Conservation (phyloP, 228 moss, liverwort and hornwort genomes). For the Sphagnum magellanicum region DNA sequence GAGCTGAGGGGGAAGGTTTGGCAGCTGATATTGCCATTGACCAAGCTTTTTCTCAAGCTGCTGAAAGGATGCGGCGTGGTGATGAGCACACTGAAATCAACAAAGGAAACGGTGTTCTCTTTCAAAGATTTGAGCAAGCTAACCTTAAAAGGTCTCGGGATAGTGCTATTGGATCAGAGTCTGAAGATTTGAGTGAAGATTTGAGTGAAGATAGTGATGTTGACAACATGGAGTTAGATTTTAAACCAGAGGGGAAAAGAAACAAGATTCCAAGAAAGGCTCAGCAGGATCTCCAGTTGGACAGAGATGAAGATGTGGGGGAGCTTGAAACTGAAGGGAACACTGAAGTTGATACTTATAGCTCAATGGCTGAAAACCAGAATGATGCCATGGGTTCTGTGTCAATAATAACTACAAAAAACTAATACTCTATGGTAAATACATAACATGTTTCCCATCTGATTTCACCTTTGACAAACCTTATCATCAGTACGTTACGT, state of each 20-base stretch:
- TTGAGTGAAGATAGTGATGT: background rate
- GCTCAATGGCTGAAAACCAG: too few species aligned
- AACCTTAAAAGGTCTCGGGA: slow-evolving; percentile 40
- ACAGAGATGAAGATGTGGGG: too few species aligned
- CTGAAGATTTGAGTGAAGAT: background rate
- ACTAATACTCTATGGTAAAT: too few species aligned
- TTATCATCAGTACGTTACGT: too few species aligned
- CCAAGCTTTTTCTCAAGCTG: slow-evolving; percentile 49
- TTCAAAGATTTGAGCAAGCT: slow-evolving; percentile 36
- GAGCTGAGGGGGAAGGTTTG: slow-evolving; percentile 6
- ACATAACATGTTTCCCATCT: too few species aligned
- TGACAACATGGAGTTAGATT: background rate
- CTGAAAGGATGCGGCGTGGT: slow-evolving; percentile 33
- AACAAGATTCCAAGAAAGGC: too few species aligned
- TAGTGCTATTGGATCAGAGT: background rate
- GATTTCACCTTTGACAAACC: too few species aligned
- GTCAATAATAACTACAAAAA: too few species aligned
- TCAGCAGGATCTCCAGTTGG: too few species aligned
- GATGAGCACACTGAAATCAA: slow-evolving; percentile 1
- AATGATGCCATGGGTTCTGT: too few species aligned
- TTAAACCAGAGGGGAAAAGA: background rate
- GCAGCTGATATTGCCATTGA: slow-evolving; percentile 35
- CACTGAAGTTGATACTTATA: too few species aligned
- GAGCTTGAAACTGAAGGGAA: too few species aligned
- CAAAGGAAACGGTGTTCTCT: slow-evolving; percentile 40